These are phyloP conservation scores for Dioscorea alata DNA, from an alignment of 106 monocot species.

Conservation along the genomic window DNA sequence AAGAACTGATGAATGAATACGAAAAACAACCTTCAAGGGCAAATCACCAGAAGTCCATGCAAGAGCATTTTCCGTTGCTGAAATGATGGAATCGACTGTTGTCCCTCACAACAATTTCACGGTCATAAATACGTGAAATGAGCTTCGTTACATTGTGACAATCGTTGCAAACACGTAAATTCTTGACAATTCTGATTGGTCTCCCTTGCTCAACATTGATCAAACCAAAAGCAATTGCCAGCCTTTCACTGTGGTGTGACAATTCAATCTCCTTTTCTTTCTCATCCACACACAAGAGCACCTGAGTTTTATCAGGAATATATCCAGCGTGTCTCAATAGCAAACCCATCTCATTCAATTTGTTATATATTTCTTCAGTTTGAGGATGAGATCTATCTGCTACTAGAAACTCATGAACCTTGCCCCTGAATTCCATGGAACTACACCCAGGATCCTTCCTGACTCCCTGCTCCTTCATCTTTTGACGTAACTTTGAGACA, in stretches of 20 bases:
- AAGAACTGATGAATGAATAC: too few species aligned
- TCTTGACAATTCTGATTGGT: conserved; percentile 20
- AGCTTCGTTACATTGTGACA: conserved; percentile 23
- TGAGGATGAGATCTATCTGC: conserved; percentile 5
- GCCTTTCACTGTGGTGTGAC: conserved; percentile 16
- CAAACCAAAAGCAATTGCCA: conserved; percentile 23
- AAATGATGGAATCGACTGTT: conserved; percentile 14
- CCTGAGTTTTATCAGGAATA: conserved; percentile 2
- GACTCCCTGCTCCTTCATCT: conserved; percentile 8
- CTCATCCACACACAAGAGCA: background rate
- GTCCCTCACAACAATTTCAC: conserved; percentile 10
- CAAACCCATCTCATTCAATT: background rate
- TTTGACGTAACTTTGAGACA: conserved; percentile 5
- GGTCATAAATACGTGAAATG: conserved; percentile 4
- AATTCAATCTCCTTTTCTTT: background rate
- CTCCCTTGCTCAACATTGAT: conserved; percentile 1
- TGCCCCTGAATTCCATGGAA: conserved; percentile 1
- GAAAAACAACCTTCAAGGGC: too few species aligned
- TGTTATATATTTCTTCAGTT: background rate
- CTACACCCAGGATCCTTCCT: conserved; percentile 16
- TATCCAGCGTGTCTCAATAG: conserved; percentile 1
- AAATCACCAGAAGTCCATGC: conserved; percentile 7
- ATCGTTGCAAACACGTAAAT: conserved; percentile 15
- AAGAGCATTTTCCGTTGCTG: conserved; percentile 1
- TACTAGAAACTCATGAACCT: conserved; percentile 8